Evolutionary conservation across 768 basidiomycete genomes (phyloP).

Genomic region (Suillus occidentalis): DNA sequence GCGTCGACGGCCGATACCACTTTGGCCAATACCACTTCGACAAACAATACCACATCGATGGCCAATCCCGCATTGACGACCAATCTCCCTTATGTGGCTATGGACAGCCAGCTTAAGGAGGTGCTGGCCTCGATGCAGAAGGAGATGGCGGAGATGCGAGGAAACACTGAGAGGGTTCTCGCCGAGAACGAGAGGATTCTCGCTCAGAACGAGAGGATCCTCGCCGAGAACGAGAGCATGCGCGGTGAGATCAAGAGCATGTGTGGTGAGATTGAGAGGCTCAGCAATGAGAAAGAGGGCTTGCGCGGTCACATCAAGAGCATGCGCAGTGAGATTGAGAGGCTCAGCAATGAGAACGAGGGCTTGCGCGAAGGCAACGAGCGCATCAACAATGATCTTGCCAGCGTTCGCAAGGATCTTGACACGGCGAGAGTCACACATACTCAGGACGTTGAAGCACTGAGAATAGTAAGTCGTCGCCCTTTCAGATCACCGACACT

Average conservation of each 20-base stretch:
- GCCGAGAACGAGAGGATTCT: too few species aligned
- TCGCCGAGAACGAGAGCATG: not conserved
- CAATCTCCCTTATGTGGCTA: not conserved
- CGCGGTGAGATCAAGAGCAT: not conserved
- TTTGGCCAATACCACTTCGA: too few species aligned
- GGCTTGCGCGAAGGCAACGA: too few species aligned
- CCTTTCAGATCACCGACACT: not conserved
- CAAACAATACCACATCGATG: too few species aligned
- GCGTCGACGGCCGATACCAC: too few species aligned
- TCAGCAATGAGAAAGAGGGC: not conserved
- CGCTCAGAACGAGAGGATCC: too few species aligned
- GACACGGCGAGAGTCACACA: not conserved
- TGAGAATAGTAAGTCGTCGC: not conserved
- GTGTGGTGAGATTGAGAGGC: not conserved
- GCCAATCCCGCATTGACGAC: not conserved
- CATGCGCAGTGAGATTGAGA: not conserved
- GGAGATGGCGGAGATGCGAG: not conserved
- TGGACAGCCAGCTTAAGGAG: not conserved
- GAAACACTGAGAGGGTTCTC: not conserved
- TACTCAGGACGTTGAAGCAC: not conserved
- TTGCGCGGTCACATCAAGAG: not conserved
- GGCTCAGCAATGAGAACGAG: not conserved
- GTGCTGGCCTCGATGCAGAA: not conserved
- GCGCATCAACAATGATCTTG: not conserved
- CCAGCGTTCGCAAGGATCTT: not conserved